Base-by-base conservation (phyloP, 345 rosid genomes). In the Citrus hindsii region DNA sequence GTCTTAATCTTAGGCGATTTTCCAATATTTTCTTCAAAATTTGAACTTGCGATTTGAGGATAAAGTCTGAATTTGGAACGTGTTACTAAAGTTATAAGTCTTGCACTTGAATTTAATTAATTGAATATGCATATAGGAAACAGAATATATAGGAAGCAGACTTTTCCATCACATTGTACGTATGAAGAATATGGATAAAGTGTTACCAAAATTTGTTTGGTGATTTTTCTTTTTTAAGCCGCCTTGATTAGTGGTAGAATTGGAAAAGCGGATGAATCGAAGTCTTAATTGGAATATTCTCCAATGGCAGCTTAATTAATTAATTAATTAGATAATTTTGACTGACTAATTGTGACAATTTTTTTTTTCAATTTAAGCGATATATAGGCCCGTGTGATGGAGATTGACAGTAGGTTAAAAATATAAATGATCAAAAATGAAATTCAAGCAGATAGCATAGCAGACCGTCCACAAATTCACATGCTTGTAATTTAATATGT, bases 231-330 rank as follows among this genome's bases (percentile, higher is more conserved):
- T n/a, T 32, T 51, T 19, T 13, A 3, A 30, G 40, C 60, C 60
- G 42, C 69, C 77, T 62, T 62, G 69, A 65, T 64, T 75, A 65
- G 78, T 46, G 78, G 78, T 64, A 64, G n/a, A 75, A 30, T 21
- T 12, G n/a, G 13, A 33, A 75, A 62, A 74, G 69, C 13, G 22
- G n/a, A 66, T 9, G 9, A 66, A 75, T 27, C 4, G 12, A 63
- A 46, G 13, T 10, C 25, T n/a, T 30, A 33, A 22, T 48, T 75
- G 62, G 71, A 75, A 64, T n/a, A 48, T 75, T 65, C 71, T 48
- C 42, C 48, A 46, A 40, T 48, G 56, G 40, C 5, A 28, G 61
- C 32, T 73, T 73, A 73, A 46, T 63, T 64, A 46, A 46, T 42
- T 10, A 42, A 42, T 46, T 13, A 73, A 27, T 25, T 35, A 9